Evolutionary conservation across 768 basidiomycete genomes (phyloP).

Genomic region (Termitomyces sp.): DNA sequence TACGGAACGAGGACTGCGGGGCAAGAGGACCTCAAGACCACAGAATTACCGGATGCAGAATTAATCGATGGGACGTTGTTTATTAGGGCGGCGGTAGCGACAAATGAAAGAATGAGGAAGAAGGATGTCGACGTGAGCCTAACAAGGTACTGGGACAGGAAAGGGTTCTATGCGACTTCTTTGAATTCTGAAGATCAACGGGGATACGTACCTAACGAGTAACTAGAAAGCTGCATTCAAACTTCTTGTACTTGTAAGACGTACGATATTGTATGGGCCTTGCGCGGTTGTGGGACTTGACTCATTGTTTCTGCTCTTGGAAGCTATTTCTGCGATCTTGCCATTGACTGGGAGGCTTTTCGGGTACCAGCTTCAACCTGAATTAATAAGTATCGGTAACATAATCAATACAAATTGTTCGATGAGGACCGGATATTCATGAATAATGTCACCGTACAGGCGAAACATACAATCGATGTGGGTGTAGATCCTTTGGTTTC

Average conservation of each 20-base stretch:
- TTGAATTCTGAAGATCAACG: background rate
- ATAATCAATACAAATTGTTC: background rate
- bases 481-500: no score
- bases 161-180: slow-evolving; percentile 15
- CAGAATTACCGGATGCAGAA: slow-evolving; percentile 38
- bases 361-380: no score
- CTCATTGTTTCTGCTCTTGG: background rate
- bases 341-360: no score
- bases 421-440: background rate
- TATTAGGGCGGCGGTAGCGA: slow-evolving; percentile 45
- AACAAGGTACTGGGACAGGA: slow-evolving; percentile 17
- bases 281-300: background rate
- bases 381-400: background rate
- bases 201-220: background rate
- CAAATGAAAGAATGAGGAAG: slow-evolving; percentile 30
- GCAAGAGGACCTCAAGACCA: slow-evolving; percentile 16
- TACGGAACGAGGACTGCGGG: slow-evolving; percentile 26
- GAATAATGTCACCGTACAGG: no score
- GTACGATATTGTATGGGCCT: background rate
- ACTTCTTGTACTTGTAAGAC: background rate
- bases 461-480: no score
- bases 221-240: background rate
- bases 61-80: slow-evolving; percentile 54
- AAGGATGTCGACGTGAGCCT: slow-evolving; percentile 19
- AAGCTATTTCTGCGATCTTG: background rate